Base-by-base conservation (phyloP, 2,329 filamentous ascomycete genomes). In the Leptoxyphium fumago region DNA sequence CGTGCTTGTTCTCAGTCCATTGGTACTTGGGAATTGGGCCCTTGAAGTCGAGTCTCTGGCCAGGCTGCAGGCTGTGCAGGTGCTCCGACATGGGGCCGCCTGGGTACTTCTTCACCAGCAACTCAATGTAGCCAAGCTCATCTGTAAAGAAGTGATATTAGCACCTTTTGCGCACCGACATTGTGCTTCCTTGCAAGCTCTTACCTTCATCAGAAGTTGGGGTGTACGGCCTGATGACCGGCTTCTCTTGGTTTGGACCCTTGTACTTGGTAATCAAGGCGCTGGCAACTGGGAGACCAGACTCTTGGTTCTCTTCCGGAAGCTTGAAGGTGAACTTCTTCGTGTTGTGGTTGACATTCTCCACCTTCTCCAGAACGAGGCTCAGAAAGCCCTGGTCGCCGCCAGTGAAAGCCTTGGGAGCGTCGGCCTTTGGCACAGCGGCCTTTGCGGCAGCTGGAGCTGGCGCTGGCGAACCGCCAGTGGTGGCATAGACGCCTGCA, bases 11-110 rank as follows among this genome's bases (percentile, higher is more conserved):
- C 54, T 80, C 60, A 43, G 77, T 61, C 88, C 88, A 96, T 29
- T 77, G 67, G 67, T 95, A 96, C 69, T 98, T 98, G 57, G 86
- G 84, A 34, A 98, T 78, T 2, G 91, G 91, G 14, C 91, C 91
- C 75, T 98, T 96, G 71, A 98, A 79, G 49, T 89, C 81, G 44
- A 98, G 78, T 13, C 74, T 73, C 65, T 96, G 82, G 50, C 87
- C 85, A 39, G 84, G 80, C 29, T 74, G 72, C 78, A 98, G 77
- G 60, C 75, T 73, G 73, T 94, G 85, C 42, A 98, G 62, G 69
- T 96, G 84, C 53, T 78, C 77, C 51, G 84, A 93, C 91, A 98
- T 96, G 49, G 84, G 81, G 32, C 91, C 91, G 57, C 80, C 74
- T 49, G 84, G 82, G 71, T 98, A 98, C 59, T 78, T 78, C 75